These are phyloP conservation scores for Fusarium praegraminearum DNA, from an alignment of 2,329 filamentous ascomycete species.

Conservation along the genomic window DNA sequence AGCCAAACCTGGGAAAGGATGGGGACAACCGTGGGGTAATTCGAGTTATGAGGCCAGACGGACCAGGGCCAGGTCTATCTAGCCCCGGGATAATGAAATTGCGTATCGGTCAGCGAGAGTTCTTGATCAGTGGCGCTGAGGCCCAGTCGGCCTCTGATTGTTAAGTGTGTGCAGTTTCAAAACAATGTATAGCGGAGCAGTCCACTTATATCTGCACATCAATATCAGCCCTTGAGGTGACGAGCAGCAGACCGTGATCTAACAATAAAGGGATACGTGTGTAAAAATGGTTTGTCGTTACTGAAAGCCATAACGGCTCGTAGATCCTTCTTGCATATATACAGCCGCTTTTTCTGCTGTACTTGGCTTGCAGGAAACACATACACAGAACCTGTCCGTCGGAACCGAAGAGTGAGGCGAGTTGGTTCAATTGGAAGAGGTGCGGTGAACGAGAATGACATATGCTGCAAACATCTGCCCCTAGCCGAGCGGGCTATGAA, in stretches of 20 bases:
- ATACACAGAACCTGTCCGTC: conserved; percentile 20
- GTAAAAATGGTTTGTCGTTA: background rate
- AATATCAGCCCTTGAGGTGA: conserved; percentile 14
- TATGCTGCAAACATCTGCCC: conserved; percentile 25
- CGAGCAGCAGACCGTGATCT: conserved; percentile 10
- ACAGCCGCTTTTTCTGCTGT: conserved; percentile 19
- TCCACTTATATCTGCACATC: conserved; percentile 37
- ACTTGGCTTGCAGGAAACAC: conserved; percentile 11
- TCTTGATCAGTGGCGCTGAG: conserved; percentile 30
- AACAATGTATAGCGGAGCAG: conserved; percentile 32
- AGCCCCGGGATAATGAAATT: conserved; percentile 31
- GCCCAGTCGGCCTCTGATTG: conserved; percentile 24
- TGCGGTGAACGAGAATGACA: conserved; percentile 25
- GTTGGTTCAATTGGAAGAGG: conserved; percentile 22
- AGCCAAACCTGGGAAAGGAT: conserved; percentile 29
- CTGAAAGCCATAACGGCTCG: conserved; percentile 1
- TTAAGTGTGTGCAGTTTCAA: conserved; percentile 44
- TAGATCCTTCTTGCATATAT: conserved; percentile 4
- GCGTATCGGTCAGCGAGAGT: conserved; percentile 12
- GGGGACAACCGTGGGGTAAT: conserved; percentile 21
- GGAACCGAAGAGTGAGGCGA: conserved; percentile 31
- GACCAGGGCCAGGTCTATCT: conserved; percentile 6
- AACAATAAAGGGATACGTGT: conserved; percentile 10
- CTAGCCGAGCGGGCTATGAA: conserved; percentile 42
- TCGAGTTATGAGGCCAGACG: conserved; percentile 36